phyloP scores from a whole-genome alignment of 164 flowering plant genomes.

The Nymphaea thermarum region DNA sequence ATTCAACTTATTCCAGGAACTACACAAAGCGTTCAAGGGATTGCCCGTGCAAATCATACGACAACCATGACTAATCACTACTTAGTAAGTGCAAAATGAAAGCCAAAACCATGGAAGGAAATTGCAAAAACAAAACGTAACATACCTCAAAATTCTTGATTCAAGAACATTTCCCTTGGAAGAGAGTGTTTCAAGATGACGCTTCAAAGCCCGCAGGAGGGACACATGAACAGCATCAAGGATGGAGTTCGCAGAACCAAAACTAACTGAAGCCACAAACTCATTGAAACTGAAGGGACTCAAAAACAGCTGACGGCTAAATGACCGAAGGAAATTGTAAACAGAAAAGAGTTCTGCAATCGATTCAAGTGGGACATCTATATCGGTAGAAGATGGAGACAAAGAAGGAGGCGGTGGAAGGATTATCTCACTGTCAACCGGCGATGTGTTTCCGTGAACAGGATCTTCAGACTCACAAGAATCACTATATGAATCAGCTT shows the following conservation, averaged over 20 bases:
- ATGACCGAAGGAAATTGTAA: constrained; percentile 72
- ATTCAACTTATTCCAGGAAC: background rate
- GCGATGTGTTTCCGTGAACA: background rate
- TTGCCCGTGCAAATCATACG: background rate
- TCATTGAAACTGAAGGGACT: constrained; percentile 82
- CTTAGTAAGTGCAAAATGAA: background rate
- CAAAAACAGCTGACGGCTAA: constrained; percentile 53
- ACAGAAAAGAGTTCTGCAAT: constrained; percentile 72
- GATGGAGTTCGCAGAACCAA: constrained; percentile 44
- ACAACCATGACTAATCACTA: background rate
- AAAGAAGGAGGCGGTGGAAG: constrained; percentile 32
- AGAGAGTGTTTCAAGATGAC: constrained; percentile 47
- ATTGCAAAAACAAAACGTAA: background rate
- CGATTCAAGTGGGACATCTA: constrained; percentile 69
- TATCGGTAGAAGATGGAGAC: constrained; percentile 71
- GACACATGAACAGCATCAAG: constrained; percentile 75
- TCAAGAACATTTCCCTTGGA: constrained; percentile 63
- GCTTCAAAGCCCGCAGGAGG: constrained; percentile 51
- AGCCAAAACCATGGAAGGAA: background rate
- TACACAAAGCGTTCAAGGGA: background rate
- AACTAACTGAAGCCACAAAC: constrained; percentile 79
- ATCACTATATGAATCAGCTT: constrained; percentile 48
- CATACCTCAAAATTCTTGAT: constrained; percentile 68
- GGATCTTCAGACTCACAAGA: constrained; percentile 26
- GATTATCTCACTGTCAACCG: constrained; percentile 18